Base-by-base conservation (phyloP, 352 stramenopile species). In the Poterioochromonas sp. region DNA sequence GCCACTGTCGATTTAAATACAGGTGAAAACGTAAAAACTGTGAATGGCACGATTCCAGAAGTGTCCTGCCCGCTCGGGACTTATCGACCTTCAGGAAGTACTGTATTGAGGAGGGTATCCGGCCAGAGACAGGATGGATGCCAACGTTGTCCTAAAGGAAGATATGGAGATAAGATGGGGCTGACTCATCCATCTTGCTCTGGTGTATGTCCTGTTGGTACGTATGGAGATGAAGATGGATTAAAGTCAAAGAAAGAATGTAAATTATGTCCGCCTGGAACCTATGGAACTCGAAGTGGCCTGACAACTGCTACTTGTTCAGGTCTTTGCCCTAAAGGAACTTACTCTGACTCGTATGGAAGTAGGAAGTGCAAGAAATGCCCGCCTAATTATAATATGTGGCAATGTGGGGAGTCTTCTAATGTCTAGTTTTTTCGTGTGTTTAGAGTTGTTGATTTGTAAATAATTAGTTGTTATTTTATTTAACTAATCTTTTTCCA, bases 251-350 rank as follows among this genome's bases (percentile, higher is more conserved):
- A 35, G 12, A 1, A 3, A 8, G 15, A 41, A 26, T 70, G 60
- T 47, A 41, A 41, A 20, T n/a, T 5, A 41, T 70, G 60, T 70
- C 18, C 60, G 20, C 34, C 39, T n/a, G 60, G 60, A 43, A 41
- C 3, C 11, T 70, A 70, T n/a, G 32, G 60, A n/a, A n/a, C 3
- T 47, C 12, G 2, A 1, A n/a, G 1, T n/a, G 60, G 60, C 12
- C 15, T 43, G 11, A 47, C 60, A 15, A 29, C 54, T 32, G 53
- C 79, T 54, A 18, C 41, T 22, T 86, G 83, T 77, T 43, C 65
- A 29, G 83, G 81, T 0, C 22, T 58, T 40, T 87, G 84, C 79
- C 43, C 74, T 22, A 41, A 54, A 11, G 84, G 84, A 22, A 85
- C 79, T 60, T 85, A 83, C 58, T 87, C 43, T 51, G 43, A 51